Percentiles rank a stretch among this genome's conserved stretches.
These are phyloP conservation scores for Ampelomyces quisqualis DNA, from an alignment of 2,329 filamentous ascomycete genomes.

Conservation along the genomic window DNA sequence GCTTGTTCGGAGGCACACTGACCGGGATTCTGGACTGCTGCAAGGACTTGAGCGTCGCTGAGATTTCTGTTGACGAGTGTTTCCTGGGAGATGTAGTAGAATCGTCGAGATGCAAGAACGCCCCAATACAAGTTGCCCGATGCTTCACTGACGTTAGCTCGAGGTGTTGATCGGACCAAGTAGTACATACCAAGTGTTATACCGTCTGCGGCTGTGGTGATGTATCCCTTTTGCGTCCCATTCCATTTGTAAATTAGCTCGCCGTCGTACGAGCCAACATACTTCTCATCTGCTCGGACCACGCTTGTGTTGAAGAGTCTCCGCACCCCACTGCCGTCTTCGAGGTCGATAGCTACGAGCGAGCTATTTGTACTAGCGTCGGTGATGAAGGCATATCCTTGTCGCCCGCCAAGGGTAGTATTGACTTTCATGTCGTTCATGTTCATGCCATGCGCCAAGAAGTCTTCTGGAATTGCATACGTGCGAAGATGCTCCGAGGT, in stretches of 20 bases:
- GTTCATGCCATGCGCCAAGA: constrained; percentile 42
- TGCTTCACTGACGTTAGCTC: constrained; percentile 19
- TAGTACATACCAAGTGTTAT: constrained; percentile 37
- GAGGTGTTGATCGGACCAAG: background rate
- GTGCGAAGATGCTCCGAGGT: constrained; percentile 37
- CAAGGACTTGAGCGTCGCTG: constrained; percentile 41
- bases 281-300: constrained; percentile 43
- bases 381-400: constrained; percentile 47
- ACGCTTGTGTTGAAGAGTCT: constrained; percentile 43
- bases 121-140: constrained; percentile 49
- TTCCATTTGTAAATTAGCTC: constrained; percentile 42
- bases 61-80: constrained; percentile 34
- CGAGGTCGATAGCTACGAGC: constrained; percentile 45
- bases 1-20: constrained; percentile 47
- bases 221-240: constrained; percentile 35
- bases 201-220: constrained; percentile 39
- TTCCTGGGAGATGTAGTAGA: constrained; percentile 46
- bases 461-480: constrained; percentile 41
- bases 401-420: constrained; percentile 43
- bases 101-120: constrained; percentile 45
- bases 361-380: constrained; percentile 44
- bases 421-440: constrained; percentile 49
- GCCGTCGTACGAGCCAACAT: constrained; percentile 44
- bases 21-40: constrained; percentile 43
- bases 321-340: constrained; percentile 38